Percentiles rank a stretch among this genome's conserved stretches.
Conservation (phyloP, 2,329 filamentous ascomycete species). For the Colletotrichum sp. region DNA sequence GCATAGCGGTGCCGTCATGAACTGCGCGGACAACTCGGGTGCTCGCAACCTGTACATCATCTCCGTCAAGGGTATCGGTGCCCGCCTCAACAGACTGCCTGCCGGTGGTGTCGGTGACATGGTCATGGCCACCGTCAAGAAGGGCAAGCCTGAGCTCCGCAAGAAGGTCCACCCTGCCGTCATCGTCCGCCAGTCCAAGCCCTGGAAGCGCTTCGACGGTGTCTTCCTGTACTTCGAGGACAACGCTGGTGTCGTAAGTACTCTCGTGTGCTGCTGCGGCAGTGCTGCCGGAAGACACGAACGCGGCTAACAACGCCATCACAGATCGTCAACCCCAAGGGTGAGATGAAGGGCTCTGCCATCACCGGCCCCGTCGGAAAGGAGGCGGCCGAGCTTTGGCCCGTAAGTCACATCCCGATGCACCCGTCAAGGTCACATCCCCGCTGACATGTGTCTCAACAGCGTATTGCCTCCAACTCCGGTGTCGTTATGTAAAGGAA, state of each 20-base stretch:
- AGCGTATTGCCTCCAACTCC: constrained; percentile 99
- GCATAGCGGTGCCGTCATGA: constrained; percentile 95
- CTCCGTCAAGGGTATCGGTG: constrained; percentile 98
- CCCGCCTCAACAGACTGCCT: constrained; percentile 95
- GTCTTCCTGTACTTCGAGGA: constrained; percentile 99
- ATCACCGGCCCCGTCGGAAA: constrained; percentile 99
- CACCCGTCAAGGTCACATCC: background rate
- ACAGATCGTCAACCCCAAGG: constrained; percentile 99
- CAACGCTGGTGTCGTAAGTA: constrained; percentile 96
- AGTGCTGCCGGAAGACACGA: fast-evolving
- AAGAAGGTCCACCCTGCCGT: constrained; percentile 99
- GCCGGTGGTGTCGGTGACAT: constrained; percentile 99
- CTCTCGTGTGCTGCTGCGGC: background rate
- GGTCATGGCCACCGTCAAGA: constrained; percentile 99
- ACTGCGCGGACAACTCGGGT: constrained; percentile 99
- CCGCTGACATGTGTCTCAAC: constrained; percentile 34
- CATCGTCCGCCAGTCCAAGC: constrained; percentile 98
- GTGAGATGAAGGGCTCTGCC: constrained; percentile 99
- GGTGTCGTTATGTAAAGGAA: constrained; percentile 97
- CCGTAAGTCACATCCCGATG: constrained; percentile 64
- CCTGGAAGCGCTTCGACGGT: constrained; percentile 98
- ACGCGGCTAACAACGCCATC: constrained; percentile 36
- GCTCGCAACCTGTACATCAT: constrained; percentile 99
- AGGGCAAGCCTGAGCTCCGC: constrained; percentile 99
- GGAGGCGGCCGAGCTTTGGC: constrained; percentile 99